Evolutionary conservation across 495 filamentous ascomycete genomes (phyloP).

Genomic region (Neurospora sp.): DNA sequence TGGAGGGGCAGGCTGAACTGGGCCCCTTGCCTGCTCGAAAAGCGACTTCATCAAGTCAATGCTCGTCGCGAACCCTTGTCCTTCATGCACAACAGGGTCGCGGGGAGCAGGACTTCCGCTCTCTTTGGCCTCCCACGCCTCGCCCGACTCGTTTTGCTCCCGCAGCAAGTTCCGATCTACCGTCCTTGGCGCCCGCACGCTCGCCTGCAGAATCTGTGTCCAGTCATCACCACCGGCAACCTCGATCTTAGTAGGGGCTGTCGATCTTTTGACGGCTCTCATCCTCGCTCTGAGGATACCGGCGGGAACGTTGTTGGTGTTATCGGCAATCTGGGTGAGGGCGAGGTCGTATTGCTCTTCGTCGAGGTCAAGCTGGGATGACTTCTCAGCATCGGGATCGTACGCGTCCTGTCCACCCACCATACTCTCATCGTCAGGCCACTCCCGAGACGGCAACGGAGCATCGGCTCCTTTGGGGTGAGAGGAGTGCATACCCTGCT

Average conservation of each 20-base stretch:
- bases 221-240: conserved; percentile 58
- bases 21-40: conserved; percentile 53
- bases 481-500: conserved; percentile 84
- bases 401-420: conserved; percentile 55
- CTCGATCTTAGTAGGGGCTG: conserved; percentile 51
- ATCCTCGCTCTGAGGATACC: conserved; percentile 45
- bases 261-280: conserved; percentile 45
- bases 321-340: conserved; percentile 25
- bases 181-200: conserved; percentile 75
- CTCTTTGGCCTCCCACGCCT: conserved; percentile 26
- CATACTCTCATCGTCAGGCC: conserved; percentile 48
- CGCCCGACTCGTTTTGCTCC: conserved; percentile 36
- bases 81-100: conserved; percentile 32
- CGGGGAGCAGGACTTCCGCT: conserved; percentile 24
- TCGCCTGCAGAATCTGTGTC: conserved; percentile 84
- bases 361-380: conserved; percentile 18
- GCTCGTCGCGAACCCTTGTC: conserved; percentile 59
- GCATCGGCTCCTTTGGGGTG: conserved; percentile 69
- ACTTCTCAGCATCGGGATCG: conserved; percentile 22
- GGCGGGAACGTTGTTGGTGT: conserved; percentile 35
- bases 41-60: conserved; percentile 91
- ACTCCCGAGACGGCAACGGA: conserved; percentile 54
- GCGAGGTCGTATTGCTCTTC: conserved; percentile 38
- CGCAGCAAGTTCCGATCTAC: conserved; percentile 56
- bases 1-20: conserved; percentile 30